Percentiles rank a stretch among this genome's conserved stretches.
These are phyloP conservation scores for Orbilia blumenaviensis DNA, from an alignment of 2,329 filamentous ascomycete species.

Conservation along the genomic window DNA sequence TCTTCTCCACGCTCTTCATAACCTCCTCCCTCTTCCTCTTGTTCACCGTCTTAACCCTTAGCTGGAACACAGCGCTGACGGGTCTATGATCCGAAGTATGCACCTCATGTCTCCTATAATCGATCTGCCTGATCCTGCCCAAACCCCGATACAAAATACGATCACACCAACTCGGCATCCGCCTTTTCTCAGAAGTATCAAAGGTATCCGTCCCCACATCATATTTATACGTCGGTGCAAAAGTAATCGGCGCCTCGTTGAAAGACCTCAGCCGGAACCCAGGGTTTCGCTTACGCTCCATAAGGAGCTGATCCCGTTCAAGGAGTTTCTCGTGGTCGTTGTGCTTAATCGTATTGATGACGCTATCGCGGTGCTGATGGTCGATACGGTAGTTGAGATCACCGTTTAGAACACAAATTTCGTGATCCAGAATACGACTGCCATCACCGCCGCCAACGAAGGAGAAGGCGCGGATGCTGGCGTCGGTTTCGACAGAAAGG, in stretches of 20 bases:
- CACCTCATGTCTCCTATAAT: slow-evolving; percentile 89
- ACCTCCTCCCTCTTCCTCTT: slow-evolving; percentile 71
- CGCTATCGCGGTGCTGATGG: slow-evolving; percentile 85
- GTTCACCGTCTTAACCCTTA: slow-evolving; percentile 84
- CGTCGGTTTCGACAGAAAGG: slow-evolving; percentile 76
- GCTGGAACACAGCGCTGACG: slow-evolving; percentile 83
- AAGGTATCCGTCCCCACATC: slow-evolving; percentile 95
- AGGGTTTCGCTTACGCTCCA: slow-evolving; percentile 87
- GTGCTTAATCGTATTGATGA: slow-evolving; percentile 82
- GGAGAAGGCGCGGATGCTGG: slow-evolving; percentile 74
- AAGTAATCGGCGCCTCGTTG: slow-evolving; percentile 87
- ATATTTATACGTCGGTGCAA: slow-evolving; percentile 98
- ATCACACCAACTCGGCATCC: slow-evolving; percentile 96
- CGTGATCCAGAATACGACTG: slow-evolving; percentile 92
- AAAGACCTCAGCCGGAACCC: slow-evolving; percentile 89
- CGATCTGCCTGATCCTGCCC: slow-evolving; percentile 83
- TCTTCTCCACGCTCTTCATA: slow-evolving; percentile 77
- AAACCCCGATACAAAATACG: slow-evolving; percentile 84
- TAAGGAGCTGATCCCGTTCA: slow-evolving; percentile 90
- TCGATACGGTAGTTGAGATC: slow-evolving; percentile 99
- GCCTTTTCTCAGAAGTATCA: slow-evolving; percentile 92
- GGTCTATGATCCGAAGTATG: slow-evolving; percentile 91
- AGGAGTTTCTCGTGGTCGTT: slow-evolving; percentile 86
- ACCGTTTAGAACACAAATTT: slow-evolving; percentile 95
- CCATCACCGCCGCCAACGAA: slow-evolving; percentile 94